phyloP scores from a whole-genome alignment of 2,329 filamentous ascomycete species.

The Bipolaris bicolor region DNA sequence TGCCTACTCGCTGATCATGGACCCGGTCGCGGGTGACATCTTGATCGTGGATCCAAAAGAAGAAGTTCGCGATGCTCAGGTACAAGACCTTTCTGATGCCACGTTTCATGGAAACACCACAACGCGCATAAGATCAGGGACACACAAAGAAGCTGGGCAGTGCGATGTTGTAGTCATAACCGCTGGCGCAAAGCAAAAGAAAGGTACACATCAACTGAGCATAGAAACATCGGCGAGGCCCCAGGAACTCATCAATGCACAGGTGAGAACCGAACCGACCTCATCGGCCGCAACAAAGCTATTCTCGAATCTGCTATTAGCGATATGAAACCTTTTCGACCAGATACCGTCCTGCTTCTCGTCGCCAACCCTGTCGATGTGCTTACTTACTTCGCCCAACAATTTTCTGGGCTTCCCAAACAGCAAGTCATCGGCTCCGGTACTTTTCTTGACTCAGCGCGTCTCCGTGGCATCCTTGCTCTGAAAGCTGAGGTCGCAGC shows the following conservation, averaged over 20 bases:
- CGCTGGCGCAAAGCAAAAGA: constrained; percentile 29
- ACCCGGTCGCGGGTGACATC: constrained; percentile 27
- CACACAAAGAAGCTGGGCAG: constrained; percentile 32
- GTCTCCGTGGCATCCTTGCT: constrained; percentile 24
- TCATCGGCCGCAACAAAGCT: constrained; percentile 30
- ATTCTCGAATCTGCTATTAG: constrained; percentile 27
- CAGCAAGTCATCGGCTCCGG: constrained; percentile 27
- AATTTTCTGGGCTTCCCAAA: constrained; percentile 20
- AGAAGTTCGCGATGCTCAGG: constrained; percentile 28
- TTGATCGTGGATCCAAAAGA: constrained; percentile 31
- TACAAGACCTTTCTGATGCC: constrained; percentile 26
- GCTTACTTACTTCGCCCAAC: constrained; percentile 27
- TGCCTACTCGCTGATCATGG: constrained; percentile 33
- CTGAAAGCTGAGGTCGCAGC: constrained; percentile 21
- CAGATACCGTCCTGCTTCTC: constrained; percentile 24
- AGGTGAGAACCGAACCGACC: constrained; percentile 30
- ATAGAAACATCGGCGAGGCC: not conserved
- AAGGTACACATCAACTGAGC: constrained; percentile 12
- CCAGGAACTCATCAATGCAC: not conserved
- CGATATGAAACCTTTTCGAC: constrained; percentile 29
- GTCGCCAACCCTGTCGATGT: constrained; percentile 35
- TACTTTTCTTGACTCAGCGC: constrained; percentile 29
- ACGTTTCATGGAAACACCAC: constrained; percentile 29
- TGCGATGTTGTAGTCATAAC: constrained; percentile 32
- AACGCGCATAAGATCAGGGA: constrained; percentile 24